phyloP scores from a whole-genome alignment of 75 land plant species.

The Picea sitchensis region DNA sequence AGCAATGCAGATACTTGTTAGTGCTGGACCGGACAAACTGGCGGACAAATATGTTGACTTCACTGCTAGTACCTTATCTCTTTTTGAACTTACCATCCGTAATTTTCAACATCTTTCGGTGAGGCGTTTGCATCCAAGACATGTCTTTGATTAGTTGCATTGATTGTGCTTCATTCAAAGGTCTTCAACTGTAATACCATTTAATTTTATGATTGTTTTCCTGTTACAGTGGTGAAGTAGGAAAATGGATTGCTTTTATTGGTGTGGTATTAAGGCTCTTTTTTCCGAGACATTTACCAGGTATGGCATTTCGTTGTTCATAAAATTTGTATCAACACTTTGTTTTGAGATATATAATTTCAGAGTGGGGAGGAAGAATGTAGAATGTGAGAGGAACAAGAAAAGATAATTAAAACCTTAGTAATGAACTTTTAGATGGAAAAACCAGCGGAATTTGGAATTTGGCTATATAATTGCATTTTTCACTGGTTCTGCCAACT shows the following conservation, averaged over 20 bases:
- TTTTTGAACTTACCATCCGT: slow-evolving; percentile 71
- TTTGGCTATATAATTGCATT: too few species aligned
- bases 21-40: slow-evolving; percentile 92
- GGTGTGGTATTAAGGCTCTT: slow-evolving; percentile 78
- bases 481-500: too few species aligned
- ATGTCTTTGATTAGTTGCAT: not conserved
- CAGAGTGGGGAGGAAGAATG: too few species aligned
- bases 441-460: too few species aligned
- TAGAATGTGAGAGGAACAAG: too few species aligned
- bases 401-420: too few species aligned
- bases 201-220: not conserved
- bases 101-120: slow-evolving; percentile 69
- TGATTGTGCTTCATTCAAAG: slow-evolving; percentile 5
- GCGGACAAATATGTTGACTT: slow-evolving; percentile 89
- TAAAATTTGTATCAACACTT: not conserved
- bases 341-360: not conserved
- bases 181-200: slow-evolving; percentile 4
- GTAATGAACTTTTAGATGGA: too few species aligned
- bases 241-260: slow-evolving; percentile 86
- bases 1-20: slow-evolving; percentile 72
- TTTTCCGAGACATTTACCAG: slow-evolving; percentile 85
- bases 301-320: slow-evolving; percentile 19
- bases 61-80: slow-evolving; percentile 82
- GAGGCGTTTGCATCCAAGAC: not conserved
- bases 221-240: slow-evolving; percentile 69